Conservation (phyloP, 1,139 yeast genomes). For the Nakaseomyces nivariensis region DNA sequence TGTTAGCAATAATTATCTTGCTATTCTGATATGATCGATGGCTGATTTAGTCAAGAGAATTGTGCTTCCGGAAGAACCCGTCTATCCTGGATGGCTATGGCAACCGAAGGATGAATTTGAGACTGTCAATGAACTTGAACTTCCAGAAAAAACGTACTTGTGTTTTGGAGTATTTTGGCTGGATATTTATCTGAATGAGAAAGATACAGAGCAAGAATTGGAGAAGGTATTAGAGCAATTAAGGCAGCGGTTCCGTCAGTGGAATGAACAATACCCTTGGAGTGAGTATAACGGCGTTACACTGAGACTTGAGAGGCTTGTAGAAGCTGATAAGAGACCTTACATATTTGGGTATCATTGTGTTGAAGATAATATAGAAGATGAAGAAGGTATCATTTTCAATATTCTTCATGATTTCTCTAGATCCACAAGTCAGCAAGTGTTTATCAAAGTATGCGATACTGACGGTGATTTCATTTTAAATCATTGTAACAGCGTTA, state of each 20-base stretch:
- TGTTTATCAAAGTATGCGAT: conserved; percentile 43
- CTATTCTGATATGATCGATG: background rate
- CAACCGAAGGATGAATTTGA: conserved; percentile 15
- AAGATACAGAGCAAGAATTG: conserved; percentile 8
- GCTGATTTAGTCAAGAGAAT: background rate
- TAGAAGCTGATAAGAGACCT: conserved; percentile 5
- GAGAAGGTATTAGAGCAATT: conserved; percentile 18
- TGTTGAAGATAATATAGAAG: conserved; percentile 21
- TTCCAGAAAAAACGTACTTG: conserved; percentile 14
- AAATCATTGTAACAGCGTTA: conserved; percentile 37
- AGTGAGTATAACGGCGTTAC: conserved; percentile 21
- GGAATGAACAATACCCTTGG: conserved; percentile 39
- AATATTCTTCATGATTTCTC: conserved; percentile 34
- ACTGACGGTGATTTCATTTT: conserved; percentile 49
- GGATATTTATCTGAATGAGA: conserved; percentile 12
- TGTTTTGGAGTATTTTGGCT: conserved; percentile 23
- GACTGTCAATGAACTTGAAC: conserved; percentile 13
- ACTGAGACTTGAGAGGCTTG: conserved; percentile 6
- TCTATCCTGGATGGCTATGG: conserved; percentile 19
- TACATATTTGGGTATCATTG: conserved; percentile 22
- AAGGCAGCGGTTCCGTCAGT: conserved; percentile 30
- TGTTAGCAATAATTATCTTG: too few species aligned
- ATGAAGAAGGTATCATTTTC: conserved; percentile 28
- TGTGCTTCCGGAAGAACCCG: background rate
- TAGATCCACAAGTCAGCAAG: conserved; percentile 22